Percentiles rank a stretch among this genome's conserved stretches.
These are phyloP conservation scores for Mallotus nudiflorus DNA, from an alignment of 345 rosid species.

Conservation along the genomic window DNA sequence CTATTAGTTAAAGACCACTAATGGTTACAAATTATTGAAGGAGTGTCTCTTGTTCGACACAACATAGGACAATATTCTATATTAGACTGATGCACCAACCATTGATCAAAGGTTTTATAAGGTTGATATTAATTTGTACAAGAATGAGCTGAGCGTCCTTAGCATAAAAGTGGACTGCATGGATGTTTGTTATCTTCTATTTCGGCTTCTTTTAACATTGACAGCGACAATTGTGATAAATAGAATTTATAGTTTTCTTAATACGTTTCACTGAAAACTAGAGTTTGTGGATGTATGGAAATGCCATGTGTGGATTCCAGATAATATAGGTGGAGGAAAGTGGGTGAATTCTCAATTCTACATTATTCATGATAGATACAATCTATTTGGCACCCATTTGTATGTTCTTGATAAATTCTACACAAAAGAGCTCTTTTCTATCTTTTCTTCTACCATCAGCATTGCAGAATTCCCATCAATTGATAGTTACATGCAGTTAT, in stretches of 20 bases:
- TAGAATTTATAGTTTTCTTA: constrained; percentile 9
- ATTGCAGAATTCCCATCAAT: not conserved
- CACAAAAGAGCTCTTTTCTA: not conserved
- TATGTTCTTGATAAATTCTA: constrained; percentile 8
- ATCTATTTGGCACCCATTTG: constrained; percentile 5
- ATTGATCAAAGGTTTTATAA: constrained; percentile 2
- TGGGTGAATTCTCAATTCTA: constrained; percentile 12
- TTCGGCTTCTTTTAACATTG: not conserved
- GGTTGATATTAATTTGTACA: not conserved
- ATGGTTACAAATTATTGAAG: constrained; percentile 2
- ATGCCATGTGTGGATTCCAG: constrained; percentile 9
- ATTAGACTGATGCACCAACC: not conserved
- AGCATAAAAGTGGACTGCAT: not conserved
- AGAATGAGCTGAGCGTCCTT: not conserved
- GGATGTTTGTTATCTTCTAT: constrained; percentile 6
- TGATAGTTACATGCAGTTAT: not conserved
- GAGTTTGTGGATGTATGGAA: not conserved
- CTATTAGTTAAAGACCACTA: constrained; percentile 3
- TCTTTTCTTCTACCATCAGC: not conserved
- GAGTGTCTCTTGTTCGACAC: constrained; percentile 10
- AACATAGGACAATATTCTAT: not conserved
- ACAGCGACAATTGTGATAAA: not conserved
- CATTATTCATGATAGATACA: not conserved
- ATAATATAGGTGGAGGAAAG: not conserved
- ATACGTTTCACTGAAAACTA: not conserved